A percentile compares a stretch with the other conserved stretches of the same genome.
Evolutionary conservation across 2,329 filamentous ascomycete species (phyloP).

Genomic region (Hymenoscyphus fructigenus): DNA sequence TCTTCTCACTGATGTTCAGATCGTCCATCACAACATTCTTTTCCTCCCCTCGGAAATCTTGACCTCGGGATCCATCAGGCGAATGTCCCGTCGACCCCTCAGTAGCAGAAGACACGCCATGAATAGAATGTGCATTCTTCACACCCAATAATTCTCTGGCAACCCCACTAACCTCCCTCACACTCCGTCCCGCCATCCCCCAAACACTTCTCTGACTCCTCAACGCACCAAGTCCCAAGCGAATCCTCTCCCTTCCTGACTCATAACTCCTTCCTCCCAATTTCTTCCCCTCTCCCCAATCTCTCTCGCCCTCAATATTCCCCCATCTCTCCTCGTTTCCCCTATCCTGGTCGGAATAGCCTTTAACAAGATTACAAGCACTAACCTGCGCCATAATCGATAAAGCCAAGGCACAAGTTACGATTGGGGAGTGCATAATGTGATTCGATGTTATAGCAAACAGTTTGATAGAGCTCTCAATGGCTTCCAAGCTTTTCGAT

Average conservation of each 20-base stretch:
- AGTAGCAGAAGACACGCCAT: neutral
- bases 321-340: too few relatives aligned
- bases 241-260: slow-evolving; percentile 49
- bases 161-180: slow-evolving; percentile 56
- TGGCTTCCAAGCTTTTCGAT: slow-evolving; percentile 56
- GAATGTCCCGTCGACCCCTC: neutral
- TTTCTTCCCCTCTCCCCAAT: neutral
- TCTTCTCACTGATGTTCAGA: neutral
- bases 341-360: too few relatives aligned
- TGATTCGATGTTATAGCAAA: slow-evolving; percentile 54
- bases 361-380: slow-evolving; percentile 48
- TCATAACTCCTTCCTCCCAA: slow-evolving; percentile 23
- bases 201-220: slow-evolving; percentile 54
- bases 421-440: slow-evolving; percentile 55
- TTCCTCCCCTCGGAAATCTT: neutral
- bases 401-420: slow-evolving; percentile 55
- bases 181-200: slow-evolving; percentile 55
- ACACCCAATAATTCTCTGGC: slow-evolving; percentile 47
- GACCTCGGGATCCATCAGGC: neutral
- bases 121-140: neutral
- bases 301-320: neutral
- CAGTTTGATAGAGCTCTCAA: slow-evolving; percentile 55
- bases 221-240: slow-evolving; percentile 57
- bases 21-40: neutral
- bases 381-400: slow-evolving; percentile 57